These are phyloP conservation scores for Gloeophyllum trabeum DNA, from an alignment of 768 basidiomycete species.

Conservation along the genomic window DNA sequence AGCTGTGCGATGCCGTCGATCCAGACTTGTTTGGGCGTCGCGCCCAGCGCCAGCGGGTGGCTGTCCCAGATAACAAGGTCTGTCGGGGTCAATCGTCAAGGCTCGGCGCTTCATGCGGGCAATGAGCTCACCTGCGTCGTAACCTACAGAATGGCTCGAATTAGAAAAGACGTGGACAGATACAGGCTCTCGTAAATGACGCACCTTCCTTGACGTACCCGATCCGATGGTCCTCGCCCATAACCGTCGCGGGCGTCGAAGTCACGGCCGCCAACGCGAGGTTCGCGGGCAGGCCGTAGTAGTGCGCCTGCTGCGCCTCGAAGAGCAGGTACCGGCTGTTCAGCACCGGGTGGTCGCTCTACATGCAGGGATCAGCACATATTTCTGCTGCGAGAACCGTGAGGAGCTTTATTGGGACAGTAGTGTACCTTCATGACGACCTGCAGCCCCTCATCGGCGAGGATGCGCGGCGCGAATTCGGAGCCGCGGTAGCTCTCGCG, in stretches of 20 bases:
- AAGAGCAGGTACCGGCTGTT: slow-evolving; percentile 45
- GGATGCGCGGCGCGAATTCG: slow-evolving; percentile 51
- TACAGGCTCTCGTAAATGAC: slow-evolving; percentile 1
- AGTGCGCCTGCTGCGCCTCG: slow-evolving; percentile 57
- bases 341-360: slow-evolving; percentile 43
- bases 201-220: slow-evolving; percentile 52
- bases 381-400: slow-evolving; percentile 3
- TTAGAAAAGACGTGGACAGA: background rate
- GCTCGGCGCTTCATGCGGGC: too few relatives aligned
- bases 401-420: background rate
- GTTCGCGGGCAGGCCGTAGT: slow-evolving; percentile 56
- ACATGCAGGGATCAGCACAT: slow-evolving; percentile 2
- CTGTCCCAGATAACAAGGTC: slow-evolving; percentile 71
- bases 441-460: slow-evolving; percentile 42
- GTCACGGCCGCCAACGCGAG: slow-evolving; percentile 64
- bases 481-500: slow-evolving; percentile 53
- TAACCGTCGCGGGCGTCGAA: slow-evolving; percentile 53
- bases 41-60: slow-evolving; percentile 69
- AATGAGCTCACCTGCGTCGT: slow-evolving; percentile 74
- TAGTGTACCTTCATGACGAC: slow-evolving; percentile 49
- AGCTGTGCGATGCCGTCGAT: slow-evolving; percentile 80
- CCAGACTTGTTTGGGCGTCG: slow-evolving; percentile 71
- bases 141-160: slow-evolving; percentile 26
- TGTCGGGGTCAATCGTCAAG: too few relatives aligned
- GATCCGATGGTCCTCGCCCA: slow-evolving; percentile 69